Evolutionary conservation across 345 rosid genomes (phyloP).

Genomic region (Populus euphratica): DNA sequence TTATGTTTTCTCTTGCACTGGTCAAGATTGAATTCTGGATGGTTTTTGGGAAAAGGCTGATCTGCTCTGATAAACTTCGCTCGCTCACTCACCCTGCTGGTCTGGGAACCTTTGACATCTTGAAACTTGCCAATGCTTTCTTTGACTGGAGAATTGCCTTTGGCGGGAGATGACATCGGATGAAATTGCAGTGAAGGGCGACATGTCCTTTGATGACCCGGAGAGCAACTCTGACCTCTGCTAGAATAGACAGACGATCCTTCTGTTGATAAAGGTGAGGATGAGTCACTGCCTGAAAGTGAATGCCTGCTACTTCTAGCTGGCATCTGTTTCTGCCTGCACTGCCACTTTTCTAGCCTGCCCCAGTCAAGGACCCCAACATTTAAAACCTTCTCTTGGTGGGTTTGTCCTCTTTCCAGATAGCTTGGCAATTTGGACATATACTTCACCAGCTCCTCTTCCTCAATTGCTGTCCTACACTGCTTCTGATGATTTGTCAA

Average conservation of each 20-base stretch:
- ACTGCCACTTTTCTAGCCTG: slow-evolving; percentile 82
- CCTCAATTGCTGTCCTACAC: slow-evolving; percentile 23
- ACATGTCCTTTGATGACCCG: slow-evolving; percentile 28
- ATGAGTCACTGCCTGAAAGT: slow-evolving; percentile 41
- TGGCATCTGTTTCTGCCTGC: slow-evolving; percentile 41
- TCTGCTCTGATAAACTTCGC: slow-evolving; percentile 18
- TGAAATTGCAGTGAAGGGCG: slow-evolving; percentile 43
- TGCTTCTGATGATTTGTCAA: slow-evolving; percentile 29
- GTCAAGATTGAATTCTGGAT: slow-evolving; percentile 24
- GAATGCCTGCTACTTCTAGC: slow-evolving; percentile 42
- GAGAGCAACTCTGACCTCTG: slow-evolving; percentile 42
- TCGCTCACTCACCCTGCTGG: slow-evolving; percentile 10
- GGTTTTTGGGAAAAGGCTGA: slow-evolving; percentile 23
- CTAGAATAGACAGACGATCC: slow-evolving; percentile 52
- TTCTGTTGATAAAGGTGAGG: slow-evolving; percentile 38
- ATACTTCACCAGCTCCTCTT: slow-evolving; percentile 80
- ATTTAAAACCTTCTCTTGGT: slow-evolving; percentile 56
- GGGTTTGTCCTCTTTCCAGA: slow-evolving; percentile 57
- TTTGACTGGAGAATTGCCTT: slow-evolving; percentile 27
- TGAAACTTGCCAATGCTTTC: slow-evolving; percentile 28
- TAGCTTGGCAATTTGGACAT: slow-evolving; percentile 85
- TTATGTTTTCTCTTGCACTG: slow-evolving; percentile 28
- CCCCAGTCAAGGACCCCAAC: slow-evolving; percentile 96
- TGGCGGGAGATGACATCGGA: slow-evolving; percentile 42
- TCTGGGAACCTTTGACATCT: slow-evolving; percentile 21